Evolutionary conservation across 2,329 filamentous ascomycete species (phyloP).

Genomic region (Cordyceps farinosa): DNA sequence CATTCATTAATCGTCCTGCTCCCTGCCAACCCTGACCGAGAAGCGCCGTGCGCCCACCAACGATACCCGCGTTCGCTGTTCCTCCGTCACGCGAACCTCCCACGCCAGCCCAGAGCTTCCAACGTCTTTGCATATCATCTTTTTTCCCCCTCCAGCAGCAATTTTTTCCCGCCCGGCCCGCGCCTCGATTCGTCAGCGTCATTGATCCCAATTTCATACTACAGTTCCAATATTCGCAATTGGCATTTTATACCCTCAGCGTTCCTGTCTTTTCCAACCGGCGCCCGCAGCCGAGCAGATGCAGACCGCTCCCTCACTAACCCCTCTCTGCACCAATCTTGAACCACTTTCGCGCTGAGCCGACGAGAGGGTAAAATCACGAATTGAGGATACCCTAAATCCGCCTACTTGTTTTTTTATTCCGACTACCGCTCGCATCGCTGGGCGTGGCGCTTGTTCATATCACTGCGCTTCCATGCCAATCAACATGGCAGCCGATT

Average conservation of each 20-base stretch:
- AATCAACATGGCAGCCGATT: constrained; percentile 44
- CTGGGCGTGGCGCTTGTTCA: constrained; percentile 6
- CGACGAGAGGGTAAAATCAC: background rate
- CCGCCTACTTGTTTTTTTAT: background rate
- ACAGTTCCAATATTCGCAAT: constrained; percentile 8
- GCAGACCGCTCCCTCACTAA: constrained; percentile 17
- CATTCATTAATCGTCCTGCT: background rate
- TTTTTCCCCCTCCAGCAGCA: background rate
- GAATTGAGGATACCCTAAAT: background rate
- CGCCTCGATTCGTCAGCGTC: background rate
- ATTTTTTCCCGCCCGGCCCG: background rate
- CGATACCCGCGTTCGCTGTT: constrained; percentile 13
- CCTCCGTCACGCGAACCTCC: constrained; percentile 14
- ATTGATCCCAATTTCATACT: background rate
- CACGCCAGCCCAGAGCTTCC: constrained; percentile 4
- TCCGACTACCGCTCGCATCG: background rate
- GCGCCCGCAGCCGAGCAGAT: constrained; percentile 18
- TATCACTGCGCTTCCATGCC: constrained; percentile 2
- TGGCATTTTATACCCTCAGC: constrained; percentile 13
- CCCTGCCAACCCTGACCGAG: background rate
- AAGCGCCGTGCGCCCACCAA: background rate
- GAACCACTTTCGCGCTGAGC: constrained; percentile 16
- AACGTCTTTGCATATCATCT: background rate
- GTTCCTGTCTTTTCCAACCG: background rate
- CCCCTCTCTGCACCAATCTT: constrained; percentile 15